Conservation (phyloP, 1,284 basidiomycete species). For the Exobasidium cylindrosporum region DNA sequence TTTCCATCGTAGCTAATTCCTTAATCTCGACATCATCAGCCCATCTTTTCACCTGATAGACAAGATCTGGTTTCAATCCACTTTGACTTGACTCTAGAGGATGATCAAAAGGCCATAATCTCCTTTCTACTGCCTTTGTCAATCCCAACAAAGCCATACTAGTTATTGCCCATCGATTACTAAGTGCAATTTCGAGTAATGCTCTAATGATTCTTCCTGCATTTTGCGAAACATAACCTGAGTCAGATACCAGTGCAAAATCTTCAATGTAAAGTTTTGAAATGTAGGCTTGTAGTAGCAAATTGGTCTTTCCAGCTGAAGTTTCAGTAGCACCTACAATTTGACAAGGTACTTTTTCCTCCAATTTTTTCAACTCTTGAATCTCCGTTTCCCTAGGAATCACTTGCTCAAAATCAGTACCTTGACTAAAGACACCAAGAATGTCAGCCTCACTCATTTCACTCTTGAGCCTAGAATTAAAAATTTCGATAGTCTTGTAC, state of each 20-base stretch:
- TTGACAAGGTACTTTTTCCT: slow-evolving; percentile 60
- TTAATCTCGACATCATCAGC: slow-evolving; percentile 77
- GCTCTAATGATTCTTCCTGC: slow-evolving; percentile 90
- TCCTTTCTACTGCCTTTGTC: slow-evolving; percentile 70
- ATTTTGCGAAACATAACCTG: slow-evolving; percentile 77
- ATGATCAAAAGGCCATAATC: slow-evolving; percentile 94
- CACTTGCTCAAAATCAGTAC: slow-evolving; percentile 96
- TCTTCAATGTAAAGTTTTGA: slow-evolving; percentile 79
- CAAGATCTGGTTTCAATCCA: slow-evolving; percentile 67
- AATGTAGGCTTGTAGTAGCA: slow-evolving; percentile 87
- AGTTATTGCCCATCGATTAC: slow-evolving; percentile 82
- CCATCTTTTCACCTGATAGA: slow-evolving; percentile 76
- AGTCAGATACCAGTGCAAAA: slow-evolving; percentile 94
- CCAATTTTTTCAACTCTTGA: slow-evolving; percentile 74
- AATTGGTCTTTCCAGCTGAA: slow-evolving; percentile 88
- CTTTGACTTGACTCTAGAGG: slow-evolving; percentile 63
- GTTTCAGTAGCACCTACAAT: slow-evolving; percentile 71
- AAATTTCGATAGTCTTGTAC: slow-evolving; percentile 80
- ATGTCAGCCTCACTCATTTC: slow-evolving; percentile 93
- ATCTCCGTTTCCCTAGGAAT: slow-evolving; percentile 86
- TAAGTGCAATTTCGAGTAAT: slow-evolving; percentile 88
- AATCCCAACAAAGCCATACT: slow-evolving; percentile 80
- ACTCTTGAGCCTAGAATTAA: slow-evolving; percentile 76
- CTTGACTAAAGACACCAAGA: slow-evolving; percentile 78
- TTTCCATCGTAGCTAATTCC: slow-evolving; percentile 72